These are phyloP conservation scores for Chlorella sorokiniana DNA, from an alignment of 139 green algal species.

Conservation along the genomic window DNA sequence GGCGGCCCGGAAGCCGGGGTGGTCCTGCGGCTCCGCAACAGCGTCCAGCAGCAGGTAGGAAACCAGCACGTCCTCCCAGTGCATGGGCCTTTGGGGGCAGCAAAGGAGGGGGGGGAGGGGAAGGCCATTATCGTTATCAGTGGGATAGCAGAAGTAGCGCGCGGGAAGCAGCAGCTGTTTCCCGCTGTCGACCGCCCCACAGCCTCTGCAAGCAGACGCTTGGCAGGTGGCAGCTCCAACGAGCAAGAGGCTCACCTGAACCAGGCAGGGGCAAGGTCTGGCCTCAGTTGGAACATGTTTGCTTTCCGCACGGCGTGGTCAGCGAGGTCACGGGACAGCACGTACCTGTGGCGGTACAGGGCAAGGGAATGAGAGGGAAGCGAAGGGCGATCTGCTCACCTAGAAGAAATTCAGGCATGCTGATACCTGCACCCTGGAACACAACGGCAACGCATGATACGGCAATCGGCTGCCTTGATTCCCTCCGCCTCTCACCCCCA, in stretches of 20 bases:
- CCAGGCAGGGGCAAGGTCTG: conserved; percentile 33
- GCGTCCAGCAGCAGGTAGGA: conserved; percentile 52
- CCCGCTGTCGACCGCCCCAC: neutral
- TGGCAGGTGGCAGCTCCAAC: neutral
- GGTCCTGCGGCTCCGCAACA: conserved; percentile 29
- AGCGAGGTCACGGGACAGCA: conserved; percentile 62
- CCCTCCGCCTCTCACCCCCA: neutral
- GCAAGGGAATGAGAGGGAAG: neutral
- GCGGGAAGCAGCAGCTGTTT: too few species aligned
- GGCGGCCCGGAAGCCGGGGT: conserved; percentile 60
- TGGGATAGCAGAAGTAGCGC: too few species aligned
- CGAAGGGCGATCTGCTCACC: neutral
- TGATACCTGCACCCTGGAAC: neutral
- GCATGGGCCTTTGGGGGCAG: conserved; percentile 38
- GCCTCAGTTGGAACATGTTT: conserved; percentile 28
- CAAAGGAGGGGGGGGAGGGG: neutral
- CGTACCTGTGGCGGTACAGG: conserved; percentile 57
- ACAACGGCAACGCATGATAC: neutral
- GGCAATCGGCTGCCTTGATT: neutral
- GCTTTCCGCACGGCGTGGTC: conserved; percentile 37
- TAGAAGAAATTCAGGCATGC: neutral
- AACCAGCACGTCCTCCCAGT: conserved; percentile 71
- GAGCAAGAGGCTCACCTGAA: conserved; percentile 4
- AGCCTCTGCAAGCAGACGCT: neutral
- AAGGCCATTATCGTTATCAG: too few species aligned